Conservation (phyloP, 352 stramenopile species). For the Globisporangium canariense region DNA sequence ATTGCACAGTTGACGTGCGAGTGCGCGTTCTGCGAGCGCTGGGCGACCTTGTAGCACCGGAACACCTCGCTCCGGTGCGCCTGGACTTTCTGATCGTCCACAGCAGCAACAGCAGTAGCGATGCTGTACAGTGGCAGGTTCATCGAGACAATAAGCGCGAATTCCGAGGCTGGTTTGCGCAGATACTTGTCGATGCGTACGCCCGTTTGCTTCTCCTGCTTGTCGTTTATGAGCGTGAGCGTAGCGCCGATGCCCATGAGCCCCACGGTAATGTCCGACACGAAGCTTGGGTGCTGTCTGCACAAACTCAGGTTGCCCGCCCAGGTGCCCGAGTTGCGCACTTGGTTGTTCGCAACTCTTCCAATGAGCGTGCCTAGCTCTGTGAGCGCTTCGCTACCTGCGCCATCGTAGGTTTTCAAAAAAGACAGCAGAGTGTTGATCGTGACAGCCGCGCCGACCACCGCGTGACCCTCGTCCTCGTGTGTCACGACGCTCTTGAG, state of each 20-base stretch:
- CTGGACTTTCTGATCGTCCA: neutral
- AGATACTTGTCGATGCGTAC: slow-evolving; percentile 26
- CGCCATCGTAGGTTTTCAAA: slow-evolving; percentile 67
- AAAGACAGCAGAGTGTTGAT: slow-evolving; percentile 73
- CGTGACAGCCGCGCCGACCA: slow-evolving; percentile 58
- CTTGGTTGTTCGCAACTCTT: slow-evolving; percentile 58
- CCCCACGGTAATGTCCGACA: slow-evolving; percentile 61
- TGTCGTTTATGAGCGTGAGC: slow-evolving; percentile 67
- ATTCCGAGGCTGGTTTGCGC: slow-evolving; percentile 17
- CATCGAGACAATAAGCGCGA: slow-evolving; percentile 29
- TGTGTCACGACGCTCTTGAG: slow-evolving; percentile 20
- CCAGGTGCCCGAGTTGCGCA: slow-evolving; percentile 33
- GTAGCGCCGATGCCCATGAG: slow-evolving; percentile 61
- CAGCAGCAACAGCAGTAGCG: slow-evolving; percentile 13
- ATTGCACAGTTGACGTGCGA: slow-evolving; percentile 56
- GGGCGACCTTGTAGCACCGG: slow-evolving; percentile 49
- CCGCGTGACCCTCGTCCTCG: slow-evolving; percentile 28
- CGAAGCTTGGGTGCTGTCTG: slow-evolving; percentile 40
- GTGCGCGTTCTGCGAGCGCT: slow-evolving; percentile 49
- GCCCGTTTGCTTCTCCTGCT: slow-evolving; percentile 33
- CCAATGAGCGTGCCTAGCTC: slow-evolving; percentile 38
- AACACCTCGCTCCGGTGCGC: slow-evolving; percentile 15
- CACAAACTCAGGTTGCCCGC: slow-evolving; percentile 30
- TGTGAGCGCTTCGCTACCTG: slow-evolving; percentile 48
- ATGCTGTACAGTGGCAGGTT: slow-evolving; percentile 36